Evolutionary conservation across 2,329 filamentous ascomycete species (phyloP).

Genomic region (Microcera coccophila): DNA sequence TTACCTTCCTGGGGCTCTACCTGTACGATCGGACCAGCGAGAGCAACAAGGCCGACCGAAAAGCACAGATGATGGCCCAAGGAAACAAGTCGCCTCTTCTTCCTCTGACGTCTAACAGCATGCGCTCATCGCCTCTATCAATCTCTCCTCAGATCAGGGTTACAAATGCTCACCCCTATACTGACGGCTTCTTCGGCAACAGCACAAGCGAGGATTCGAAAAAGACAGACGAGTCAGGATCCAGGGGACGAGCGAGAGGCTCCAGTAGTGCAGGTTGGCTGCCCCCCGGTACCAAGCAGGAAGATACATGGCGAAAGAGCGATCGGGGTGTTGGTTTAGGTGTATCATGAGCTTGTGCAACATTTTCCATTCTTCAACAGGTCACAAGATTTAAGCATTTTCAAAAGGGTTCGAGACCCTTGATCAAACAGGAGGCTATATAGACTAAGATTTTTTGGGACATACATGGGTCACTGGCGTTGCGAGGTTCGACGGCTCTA

Average conservation of each 20-base stretch:
- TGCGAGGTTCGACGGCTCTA: constrained; percentile 2
- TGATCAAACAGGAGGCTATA: not conserved
- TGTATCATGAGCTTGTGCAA: no score
- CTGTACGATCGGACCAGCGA: constrained; percentile 92
- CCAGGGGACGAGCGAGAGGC: constrained; percentile 37
- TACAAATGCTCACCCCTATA: constrained; percentile 39
- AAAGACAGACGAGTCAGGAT: constrained; percentile 50
- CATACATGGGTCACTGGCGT: not conserved
- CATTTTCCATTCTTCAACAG: not conserved
- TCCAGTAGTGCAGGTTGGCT: constrained; percentile 57
- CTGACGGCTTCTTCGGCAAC: constrained; percentile 42
- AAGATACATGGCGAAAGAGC: constrained; percentile 69
- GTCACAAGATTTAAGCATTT: no score
- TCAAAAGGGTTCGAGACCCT: no score
- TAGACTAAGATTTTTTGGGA: constrained; percentile 1
- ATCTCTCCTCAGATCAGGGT: constrained; percentile 24
- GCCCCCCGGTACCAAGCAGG: constrained; percentile 75
- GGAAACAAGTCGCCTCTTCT: constrained; percentile 50
- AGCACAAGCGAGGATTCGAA: constrained; percentile 47
- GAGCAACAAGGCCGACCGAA: constrained; percentile 80
- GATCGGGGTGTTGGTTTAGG: constrained; percentile 30
- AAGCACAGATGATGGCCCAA: constrained; percentile 62
- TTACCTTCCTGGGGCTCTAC: constrained; percentile 91
- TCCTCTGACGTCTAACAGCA: constrained; percentile 54
- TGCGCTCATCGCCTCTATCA: constrained; percentile 17